phyloP scores from a whole-genome alignment of 208 protist genomes.

The Wallacemonas sp. region DNA sequence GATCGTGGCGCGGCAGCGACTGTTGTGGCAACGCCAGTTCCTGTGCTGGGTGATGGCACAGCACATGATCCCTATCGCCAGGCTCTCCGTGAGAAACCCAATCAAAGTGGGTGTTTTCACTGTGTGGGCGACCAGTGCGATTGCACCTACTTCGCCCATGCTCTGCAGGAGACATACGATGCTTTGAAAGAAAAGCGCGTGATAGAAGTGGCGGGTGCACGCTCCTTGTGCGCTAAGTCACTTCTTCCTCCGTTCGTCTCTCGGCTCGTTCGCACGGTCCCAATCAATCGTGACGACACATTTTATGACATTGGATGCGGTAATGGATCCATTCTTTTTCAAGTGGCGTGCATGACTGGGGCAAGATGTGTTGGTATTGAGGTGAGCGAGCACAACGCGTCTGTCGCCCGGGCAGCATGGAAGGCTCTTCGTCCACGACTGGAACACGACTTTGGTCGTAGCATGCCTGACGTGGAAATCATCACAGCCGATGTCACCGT shows the following conservation, averaged over 20 bases:
- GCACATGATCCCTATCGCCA: slow-evolving; percentile 56
- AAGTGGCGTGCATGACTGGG: slow-evolving; percentile 62
- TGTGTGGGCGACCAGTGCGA: slow-evolving; percentile 47
- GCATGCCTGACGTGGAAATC: slow-evolving; percentile 60
- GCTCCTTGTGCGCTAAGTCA: slow-evolving; percentile 67
- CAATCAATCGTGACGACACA: slow-evolving; percentile 49
- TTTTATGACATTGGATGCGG: slow-evolving; percentile 77
- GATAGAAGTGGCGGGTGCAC: slow-evolving; percentile 67
- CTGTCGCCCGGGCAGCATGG: slow-evolving; percentile 47
- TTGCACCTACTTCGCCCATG: slow-evolving; percentile 49
- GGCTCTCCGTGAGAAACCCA: slow-evolving; percentile 46
- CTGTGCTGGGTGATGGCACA: slow-evolving; percentile 46
- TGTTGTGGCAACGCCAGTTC: neutral
- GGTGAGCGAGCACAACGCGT: slow-evolving; percentile 63
- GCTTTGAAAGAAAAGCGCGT: slow-evolving; percentile 55
- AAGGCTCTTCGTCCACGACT: slow-evolving; percentile 27
- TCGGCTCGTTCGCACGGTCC: slow-evolving; percentile 44
- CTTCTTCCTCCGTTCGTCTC: slow-evolving; percentile 68
- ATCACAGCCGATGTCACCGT: slow-evolving; percentile 66
- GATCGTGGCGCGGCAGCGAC: slow-evolving; percentile 18
- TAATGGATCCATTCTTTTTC: slow-evolving; percentile 74
- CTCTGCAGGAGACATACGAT: slow-evolving; percentile 52
- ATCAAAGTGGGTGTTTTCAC: slow-evolving; percentile 66
- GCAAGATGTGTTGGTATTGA: slow-evolving; percentile 65
- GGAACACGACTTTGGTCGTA: slow-evolving; percentile 20